phyloP scores from a whole-genome alignment of 441 rosid genomes.

The Arabidopsis lyrata region DNA sequence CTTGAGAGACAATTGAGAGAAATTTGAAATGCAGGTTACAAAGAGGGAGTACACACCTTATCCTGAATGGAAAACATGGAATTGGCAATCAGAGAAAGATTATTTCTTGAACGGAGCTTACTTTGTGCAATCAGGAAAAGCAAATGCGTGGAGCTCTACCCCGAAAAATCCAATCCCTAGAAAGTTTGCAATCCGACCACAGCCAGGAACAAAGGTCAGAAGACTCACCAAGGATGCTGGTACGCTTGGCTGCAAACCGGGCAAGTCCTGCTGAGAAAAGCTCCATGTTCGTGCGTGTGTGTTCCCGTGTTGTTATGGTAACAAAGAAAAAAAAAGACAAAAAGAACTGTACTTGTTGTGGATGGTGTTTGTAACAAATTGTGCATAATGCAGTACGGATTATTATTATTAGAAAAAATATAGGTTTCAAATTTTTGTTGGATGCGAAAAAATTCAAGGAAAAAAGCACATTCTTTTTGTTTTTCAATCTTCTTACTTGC shows the following conservation, averaged over 20 bases:
- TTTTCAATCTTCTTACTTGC: conserved; percentile 31
- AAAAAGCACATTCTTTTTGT: conserved; percentile 18
- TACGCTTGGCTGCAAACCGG: conserved; percentile 44
- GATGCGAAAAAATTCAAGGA: conserved; percentile 1
- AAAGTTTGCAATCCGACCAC: conserved; percentile 37
- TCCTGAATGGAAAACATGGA: conserved; percentile 52
- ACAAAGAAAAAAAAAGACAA: conserved; percentile 8
- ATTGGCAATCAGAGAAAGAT: conserved; percentile 58
- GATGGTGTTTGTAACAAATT: conserved; percentile 28
- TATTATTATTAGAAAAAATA: conserved; percentile 11
- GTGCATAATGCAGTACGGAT: conserved; percentile 36
- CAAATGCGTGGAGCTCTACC: conserved; percentile 40
- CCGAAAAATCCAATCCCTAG: conserved; percentile 44
- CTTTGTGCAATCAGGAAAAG: conserved; percentile 49
- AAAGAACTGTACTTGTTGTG: conserved; percentile 30
- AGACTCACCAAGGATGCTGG: conserved; percentile 56
- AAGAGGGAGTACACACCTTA: conserved; percentile 54
- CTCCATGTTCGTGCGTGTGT: conserved; percentile 2
- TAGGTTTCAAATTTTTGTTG: conserved; percentile 26
- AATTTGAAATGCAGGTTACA: conserved; percentile 43
- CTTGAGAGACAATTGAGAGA: conserved; percentile 20
- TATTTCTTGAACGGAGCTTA: conserved; percentile 59
- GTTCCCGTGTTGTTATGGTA: conserved; percentile 35
- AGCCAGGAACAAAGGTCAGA: conserved; percentile 51
- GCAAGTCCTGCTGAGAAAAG: conserved; percentile 47